Percentiles rank a stretch among this genome's conserved stretches.
Conservation (phyloP, 1,284 basidiomycete species). For the Ceratobasidium sp. region DNA sequence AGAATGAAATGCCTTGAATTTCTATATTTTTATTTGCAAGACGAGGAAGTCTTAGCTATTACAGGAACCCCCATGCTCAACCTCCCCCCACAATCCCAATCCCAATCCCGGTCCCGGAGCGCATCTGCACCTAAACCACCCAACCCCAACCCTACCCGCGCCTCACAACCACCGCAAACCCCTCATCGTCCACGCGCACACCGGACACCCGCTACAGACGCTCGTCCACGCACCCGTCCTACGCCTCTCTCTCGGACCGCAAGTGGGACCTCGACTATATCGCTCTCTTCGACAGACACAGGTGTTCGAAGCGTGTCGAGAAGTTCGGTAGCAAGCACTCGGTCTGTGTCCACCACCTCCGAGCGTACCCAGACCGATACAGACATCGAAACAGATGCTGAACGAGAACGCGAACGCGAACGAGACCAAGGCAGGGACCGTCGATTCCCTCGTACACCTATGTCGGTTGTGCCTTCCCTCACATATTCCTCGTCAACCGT, state of each 20-base stretch:
- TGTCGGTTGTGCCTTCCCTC: constrained; percentile 26
- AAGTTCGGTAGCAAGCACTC: background rate
- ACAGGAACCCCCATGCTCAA: constrained; percentile 47
- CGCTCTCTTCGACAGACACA: background rate
- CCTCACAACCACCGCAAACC: constrained; percentile 45
- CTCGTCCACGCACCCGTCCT: constrained; percentile 20
- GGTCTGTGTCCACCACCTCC: background rate
- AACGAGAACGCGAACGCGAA: no score
- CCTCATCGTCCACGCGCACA: constrained; percentile 47
- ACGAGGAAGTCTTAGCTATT: constrained; percentile 66
- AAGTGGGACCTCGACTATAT: constrained; percentile 38
- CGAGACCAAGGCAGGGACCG: background rate
- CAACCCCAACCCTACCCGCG: constrained; percentile 38
- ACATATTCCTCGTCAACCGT: constrained; percentile 42
- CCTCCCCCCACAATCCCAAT: constrained; percentile 37
- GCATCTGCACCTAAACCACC: constrained; percentile 48
- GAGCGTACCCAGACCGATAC: background rate
- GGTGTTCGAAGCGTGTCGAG: background rate
- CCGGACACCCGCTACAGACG: constrained; percentile 36
- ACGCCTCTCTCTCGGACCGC: constrained; percentile 23
- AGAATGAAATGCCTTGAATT: constrained; percentile 94
- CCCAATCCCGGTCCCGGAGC: constrained; percentile 12
- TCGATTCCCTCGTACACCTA: constrained; percentile 23
- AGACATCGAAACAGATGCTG: background rate
- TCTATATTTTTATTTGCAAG: constrained; percentile 90